Conservation (phyloP, 768 basidiomycete genomes). For the Brasilioporus rufonigricans region DNA sequence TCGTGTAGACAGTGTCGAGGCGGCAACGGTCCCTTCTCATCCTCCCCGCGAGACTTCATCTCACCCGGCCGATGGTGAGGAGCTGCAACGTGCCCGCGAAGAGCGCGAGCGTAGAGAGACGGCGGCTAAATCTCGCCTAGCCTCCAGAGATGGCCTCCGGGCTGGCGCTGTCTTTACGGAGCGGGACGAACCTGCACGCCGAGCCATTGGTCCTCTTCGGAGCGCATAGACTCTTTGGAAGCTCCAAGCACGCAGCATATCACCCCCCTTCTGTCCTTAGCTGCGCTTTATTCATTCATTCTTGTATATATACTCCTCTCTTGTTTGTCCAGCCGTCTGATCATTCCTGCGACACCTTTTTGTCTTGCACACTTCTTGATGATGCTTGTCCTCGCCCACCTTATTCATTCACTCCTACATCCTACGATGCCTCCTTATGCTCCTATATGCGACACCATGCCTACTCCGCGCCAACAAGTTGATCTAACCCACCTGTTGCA, state of each 20-base stretch:
- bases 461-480: not conserved
- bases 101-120: slow-evolving; percentile 28
- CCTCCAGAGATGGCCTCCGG: slow-evolving; percentile 27
- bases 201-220: slow-evolving; percentile 31
- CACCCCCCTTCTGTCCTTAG: not conserved
- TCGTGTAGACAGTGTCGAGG: slow-evolving; percentile 2
- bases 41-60: not conserved
- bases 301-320: not conserved
- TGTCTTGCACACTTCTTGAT: slow-evolving; percentile 7
- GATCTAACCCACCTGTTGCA: slow-evolving; percentile 8
- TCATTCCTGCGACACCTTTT: slow-evolving; percentile 14
- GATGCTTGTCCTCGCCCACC: no score
- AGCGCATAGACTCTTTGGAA: slow-evolving; percentile 9
- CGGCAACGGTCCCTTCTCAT: slow-evolving; percentile 6
- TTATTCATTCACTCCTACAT: not conserved
- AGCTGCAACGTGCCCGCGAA: slow-evolving; percentile 18
- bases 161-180: slow-evolving; percentile 29
- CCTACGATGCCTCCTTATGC: slow-evolving; percentile 7
- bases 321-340: no score
- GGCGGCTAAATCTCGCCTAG: slow-evolving; percentile 21
- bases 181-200: slow-evolving; percentile 28
- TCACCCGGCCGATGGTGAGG: not conserved
- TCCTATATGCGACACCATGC: slow-evolving; percentile 12
- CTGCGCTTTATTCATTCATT: slow-evolving; percentile 8
- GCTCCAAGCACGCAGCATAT: not conserved